Evolutionary conservation across 2,329 filamentous ascomycete genomes (phyloP).

Genomic region (Achaetomium macrosporum): DNA sequence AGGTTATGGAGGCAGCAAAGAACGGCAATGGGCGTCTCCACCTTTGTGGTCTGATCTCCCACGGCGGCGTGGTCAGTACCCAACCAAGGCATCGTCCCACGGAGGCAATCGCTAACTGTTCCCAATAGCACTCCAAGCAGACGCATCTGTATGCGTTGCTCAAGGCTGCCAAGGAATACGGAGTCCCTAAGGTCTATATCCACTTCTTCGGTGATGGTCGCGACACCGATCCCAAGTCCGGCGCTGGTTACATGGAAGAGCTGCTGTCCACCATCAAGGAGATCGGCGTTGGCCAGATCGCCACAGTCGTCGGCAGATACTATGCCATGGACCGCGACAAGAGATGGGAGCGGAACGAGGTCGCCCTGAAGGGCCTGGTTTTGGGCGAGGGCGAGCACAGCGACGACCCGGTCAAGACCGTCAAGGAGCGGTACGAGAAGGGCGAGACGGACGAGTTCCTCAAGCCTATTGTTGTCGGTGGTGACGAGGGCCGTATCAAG

Average conservation of each 20-base stretch:
- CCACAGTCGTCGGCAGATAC: slow-evolving; percentile 91
- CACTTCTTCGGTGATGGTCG: slow-evolving; percentile 99
- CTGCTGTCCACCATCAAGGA: slow-evolving; percentile 76
- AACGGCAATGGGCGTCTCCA: slow-evolving; percentile 88
- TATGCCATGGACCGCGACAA: slow-evolving; percentile 99
- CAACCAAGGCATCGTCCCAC: neutral
- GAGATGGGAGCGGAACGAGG: slow-evolving; percentile 92
- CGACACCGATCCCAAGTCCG: slow-evolving; percentile 96
- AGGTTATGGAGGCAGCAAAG: slow-evolving; percentile 72
- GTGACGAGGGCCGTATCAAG: slow-evolving; percentile 78
- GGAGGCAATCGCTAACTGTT: slow-evolving; percentile 16
- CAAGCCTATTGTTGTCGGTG: slow-evolving; percentile 92
- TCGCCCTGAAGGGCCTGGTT: slow-evolving; percentile 82
- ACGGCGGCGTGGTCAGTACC: slow-evolving; percentile 72
- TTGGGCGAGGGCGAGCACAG: slow-evolving; percentile 81
- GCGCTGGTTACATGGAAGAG: slow-evolving; percentile 79
- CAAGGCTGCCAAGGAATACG: slow-evolving; percentile 81
- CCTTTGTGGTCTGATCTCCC: slow-evolving; percentile 84
- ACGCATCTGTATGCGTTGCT: slow-evolving; percentile 84
- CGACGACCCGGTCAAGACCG: slow-evolving; percentile 75
- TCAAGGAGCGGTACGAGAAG: slow-evolving; percentile 82
- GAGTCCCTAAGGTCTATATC: slow-evolving; percentile 87
- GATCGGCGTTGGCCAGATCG: slow-evolving; percentile 79
- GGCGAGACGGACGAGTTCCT: slow-evolving; percentile 96
- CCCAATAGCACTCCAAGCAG: slow-evolving; percentile 76